A percentile compares a stretch with the other conserved stretches of the same genome.
Evolutionary conservation across 257 asterid species (phyloP).

Genomic region (Craterostigma plantagineum): DNA sequence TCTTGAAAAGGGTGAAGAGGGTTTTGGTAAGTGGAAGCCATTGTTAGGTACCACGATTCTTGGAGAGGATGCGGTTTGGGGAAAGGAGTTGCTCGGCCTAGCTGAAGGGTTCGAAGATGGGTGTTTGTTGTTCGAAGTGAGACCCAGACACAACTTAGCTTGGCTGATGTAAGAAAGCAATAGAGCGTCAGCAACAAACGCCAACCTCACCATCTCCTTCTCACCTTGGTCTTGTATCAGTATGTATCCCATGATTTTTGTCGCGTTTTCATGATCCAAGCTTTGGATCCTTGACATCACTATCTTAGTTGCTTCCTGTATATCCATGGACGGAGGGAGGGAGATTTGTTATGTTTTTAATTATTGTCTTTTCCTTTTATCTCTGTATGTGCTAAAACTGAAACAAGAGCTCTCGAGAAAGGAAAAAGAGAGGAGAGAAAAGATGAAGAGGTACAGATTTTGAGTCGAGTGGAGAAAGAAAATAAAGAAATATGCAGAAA

Average conservation of each 20-base stretch:
- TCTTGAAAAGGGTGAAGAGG: slow-evolving; percentile 36
- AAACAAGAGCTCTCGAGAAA: too few relatives aligned
- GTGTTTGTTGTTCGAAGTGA: slow-evolving; percentile 23
- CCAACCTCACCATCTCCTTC: slow-evolving; percentile 75
- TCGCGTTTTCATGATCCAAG: slow-evolving; percentile 85
- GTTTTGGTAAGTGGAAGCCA: slow-evolving; percentile 37
- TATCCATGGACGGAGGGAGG: slow-evolving; percentile 54
- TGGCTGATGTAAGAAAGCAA: slow-evolving; percentile 32
- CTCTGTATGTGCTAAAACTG: too few relatives aligned
- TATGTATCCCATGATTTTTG: slow-evolving; percentile 82
- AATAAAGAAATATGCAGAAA: too few relatives aligned
- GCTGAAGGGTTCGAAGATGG: slow-evolving; percentile 22
- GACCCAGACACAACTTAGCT: slow-evolving; percentile 38
- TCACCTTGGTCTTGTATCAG: slow-evolving; percentile 86
- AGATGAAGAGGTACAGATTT: too few relatives aligned
- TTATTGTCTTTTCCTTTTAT: not conserved
- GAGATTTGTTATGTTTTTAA: not conserved
- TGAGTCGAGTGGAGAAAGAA: too few relatives aligned
- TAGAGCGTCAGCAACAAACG: slow-evolving; percentile 55
- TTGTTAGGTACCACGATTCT: slow-evolving; percentile 44
- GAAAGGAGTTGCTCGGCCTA: slow-evolving; percentile 24
- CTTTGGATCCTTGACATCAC: slow-evolving; percentile 73
- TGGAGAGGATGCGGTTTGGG: slow-evolving; percentile 17
- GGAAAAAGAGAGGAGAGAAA: too few relatives aligned
- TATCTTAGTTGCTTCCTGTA: slow-evolving; percentile 60